Evolutionary conservation across 208 protist species (phyloP).

Genomic region (Trypanosoma caninum): DNA sequence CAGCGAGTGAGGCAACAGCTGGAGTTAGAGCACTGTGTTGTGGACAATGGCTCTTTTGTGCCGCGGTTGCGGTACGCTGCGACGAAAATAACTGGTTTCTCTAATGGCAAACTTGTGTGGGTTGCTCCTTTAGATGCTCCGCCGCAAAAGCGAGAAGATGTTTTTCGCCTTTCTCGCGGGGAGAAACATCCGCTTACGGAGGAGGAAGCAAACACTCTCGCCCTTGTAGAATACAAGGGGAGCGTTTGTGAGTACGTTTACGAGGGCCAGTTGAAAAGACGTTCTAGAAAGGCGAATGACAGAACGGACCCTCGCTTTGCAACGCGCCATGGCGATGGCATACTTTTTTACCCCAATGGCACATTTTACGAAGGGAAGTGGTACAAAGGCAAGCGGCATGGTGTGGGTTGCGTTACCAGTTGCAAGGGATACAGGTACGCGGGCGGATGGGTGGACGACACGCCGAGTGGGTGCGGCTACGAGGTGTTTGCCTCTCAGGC

Average conservation of each 20-base stretch:
- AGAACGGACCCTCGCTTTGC: constrained; percentile 17
- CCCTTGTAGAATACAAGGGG: constrained; percentile 15
- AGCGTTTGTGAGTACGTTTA: constrained; percentile 21
- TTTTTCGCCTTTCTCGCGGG: constrained; percentile 7
- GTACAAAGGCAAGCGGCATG: constrained; percentile 83
- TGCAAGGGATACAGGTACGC: constrained; percentile 85
- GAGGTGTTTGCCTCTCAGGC: constrained; percentile 58
- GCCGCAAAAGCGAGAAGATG: constrained; percentile 1
- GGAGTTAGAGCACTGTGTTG: background rate
- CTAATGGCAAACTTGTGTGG: constrained; percentile 19
- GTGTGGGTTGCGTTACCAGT: constrained; percentile 70
- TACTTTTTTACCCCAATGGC: constrained; percentile 83
- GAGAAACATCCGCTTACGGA: constrained; percentile 6
- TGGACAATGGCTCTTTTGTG: background rate
- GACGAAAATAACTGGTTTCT: background rate
- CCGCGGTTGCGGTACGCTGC: background rate
- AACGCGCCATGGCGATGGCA: constrained; percentile 59
- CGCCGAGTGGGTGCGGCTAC: constrained; percentile 70
- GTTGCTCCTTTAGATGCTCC: constrained; percentile 6
- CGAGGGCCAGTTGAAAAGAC: constrained; percentile 10
- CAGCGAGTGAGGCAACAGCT: constrained; percentile 11
- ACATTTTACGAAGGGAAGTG: constrained; percentile 88
- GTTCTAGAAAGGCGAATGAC: constrained; percentile 6
- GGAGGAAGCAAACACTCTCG: constrained; percentile 9
- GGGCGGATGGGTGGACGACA: constrained; percentile 80